Evolutionary conservation across 2,329 filamentous ascomycete species (phyloP).

Genomic region (Ophiostoma pallidulum): DNA sequence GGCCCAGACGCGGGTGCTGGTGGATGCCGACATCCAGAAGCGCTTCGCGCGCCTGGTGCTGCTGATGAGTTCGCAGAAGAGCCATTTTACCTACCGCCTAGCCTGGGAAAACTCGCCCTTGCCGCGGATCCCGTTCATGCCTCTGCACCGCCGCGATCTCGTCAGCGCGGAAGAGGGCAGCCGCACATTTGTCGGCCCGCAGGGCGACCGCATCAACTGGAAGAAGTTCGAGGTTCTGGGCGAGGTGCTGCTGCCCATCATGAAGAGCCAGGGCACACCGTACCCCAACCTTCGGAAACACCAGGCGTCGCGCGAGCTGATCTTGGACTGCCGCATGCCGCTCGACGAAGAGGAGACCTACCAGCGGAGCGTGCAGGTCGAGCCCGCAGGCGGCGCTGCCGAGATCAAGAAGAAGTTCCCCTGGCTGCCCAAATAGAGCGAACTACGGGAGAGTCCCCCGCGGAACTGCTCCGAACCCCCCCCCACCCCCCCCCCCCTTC

Average conservation of each 20-base stretch:
- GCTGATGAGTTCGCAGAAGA: conserved; percentile 87
- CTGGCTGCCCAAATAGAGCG: conserved; percentile 46
- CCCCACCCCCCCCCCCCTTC: background rate
- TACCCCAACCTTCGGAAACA: conserved; percentile 64
- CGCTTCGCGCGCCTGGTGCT: conserved; percentile 82
- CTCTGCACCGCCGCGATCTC: conserved; percentile 78
- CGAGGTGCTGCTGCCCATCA: conserved; percentile 80
- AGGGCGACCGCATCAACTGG: conserved; percentile 81
- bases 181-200: conserved; percentile 70
- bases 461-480: background rate
- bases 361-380: conserved; percentile 50
- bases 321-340: conserved; percentile 72
- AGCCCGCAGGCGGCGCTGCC: conserved; percentile 37
- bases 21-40: conserved; percentile 63
- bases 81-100: conserved; percentile 88
- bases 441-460: background rate
- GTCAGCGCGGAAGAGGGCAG: conserved; percentile 90
- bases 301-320: conserved; percentile 61
- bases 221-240: conserved; percentile 96
- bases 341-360: conserved; percentile 77
- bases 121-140: conserved; percentile 87
- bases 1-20: conserved; percentile 65
- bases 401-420: conserved; percentile 57
- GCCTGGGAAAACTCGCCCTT: conserved; percentile 93
- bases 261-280: conserved; percentile 79